Evolutionary conservation across 805 yeast species (phyloP).

Genomic region (Ogataea ramenticola): DNA sequence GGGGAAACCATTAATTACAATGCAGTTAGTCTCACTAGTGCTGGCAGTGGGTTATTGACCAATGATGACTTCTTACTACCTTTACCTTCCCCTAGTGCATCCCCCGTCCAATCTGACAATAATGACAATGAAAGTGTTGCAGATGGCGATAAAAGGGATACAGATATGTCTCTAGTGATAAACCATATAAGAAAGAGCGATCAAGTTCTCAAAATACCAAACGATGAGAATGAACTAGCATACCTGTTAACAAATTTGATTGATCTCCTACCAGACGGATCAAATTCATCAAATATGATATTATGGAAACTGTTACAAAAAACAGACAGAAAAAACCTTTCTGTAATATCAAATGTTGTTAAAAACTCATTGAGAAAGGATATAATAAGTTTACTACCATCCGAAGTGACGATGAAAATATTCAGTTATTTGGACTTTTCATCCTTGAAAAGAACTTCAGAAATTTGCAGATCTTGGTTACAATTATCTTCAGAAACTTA

Average conservation of each 20-base stretch:
- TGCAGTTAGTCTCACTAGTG: too few relatives aligned
- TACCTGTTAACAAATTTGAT: constrained; percentile 29
- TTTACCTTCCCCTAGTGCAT: constrained; percentile 63
- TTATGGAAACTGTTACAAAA: constrained; percentile 43
- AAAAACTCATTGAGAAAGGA: constrained; percentile 62
- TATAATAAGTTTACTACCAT: constrained; percentile 60
- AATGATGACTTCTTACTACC: constrained; percentile 38
- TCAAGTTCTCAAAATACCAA: background rate
- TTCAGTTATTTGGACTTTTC: constrained; percentile 55
- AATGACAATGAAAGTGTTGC: background rate
- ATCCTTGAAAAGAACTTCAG: constrained; percentile 53
- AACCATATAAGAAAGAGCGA: background rate
- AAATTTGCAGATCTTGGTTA: constrained; percentile 68
- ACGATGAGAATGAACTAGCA: constrained; percentile 25
- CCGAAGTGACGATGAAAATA: constrained; percentile 64
- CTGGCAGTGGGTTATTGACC: too few relatives aligned
- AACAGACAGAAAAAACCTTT: constrained; percentile 53
- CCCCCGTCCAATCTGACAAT: constrained; percentile 35
- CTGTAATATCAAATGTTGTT: constrained; percentile 48
- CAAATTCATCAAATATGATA: constrained; percentile 42
- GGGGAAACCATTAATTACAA: too few relatives aligned
- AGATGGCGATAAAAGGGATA: background rate
- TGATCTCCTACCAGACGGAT: constrained; percentile 34
- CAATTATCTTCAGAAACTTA: constrained; percentile 51
- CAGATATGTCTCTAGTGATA: constrained; percentile 10